Percentiles rank a stretch among this genome's conserved stretches.
phyloP scores from a whole-genome alignment of 257 asterid species.

The Rhazya stricta region DNA sequence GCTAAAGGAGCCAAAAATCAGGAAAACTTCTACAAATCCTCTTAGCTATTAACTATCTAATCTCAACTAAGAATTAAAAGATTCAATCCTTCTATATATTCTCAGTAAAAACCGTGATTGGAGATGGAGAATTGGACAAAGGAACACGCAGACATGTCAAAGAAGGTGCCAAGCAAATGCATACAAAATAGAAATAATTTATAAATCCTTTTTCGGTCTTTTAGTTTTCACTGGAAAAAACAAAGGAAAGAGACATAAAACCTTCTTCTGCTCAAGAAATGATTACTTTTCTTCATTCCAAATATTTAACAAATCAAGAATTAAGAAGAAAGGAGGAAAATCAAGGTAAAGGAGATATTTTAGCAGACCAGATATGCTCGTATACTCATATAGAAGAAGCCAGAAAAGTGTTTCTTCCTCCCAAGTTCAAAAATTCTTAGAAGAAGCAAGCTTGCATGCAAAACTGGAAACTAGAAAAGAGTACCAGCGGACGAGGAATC shows the following conservation, averaged over 20 bases:
- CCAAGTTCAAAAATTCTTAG: background rate
- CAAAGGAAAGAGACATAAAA: background rate
- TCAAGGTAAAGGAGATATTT: background rate
- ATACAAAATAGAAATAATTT: constrained; percentile 11
- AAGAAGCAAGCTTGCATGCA: constrained; percentile 11
- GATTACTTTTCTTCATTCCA: background rate
- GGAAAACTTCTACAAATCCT: background rate
- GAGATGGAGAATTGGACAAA: background rate
- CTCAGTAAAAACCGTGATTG: constrained; percentile 8
- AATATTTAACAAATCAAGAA: background rate
- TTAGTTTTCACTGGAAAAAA: background rate
- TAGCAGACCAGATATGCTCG: background rate
- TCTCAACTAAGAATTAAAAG: constrained; percentile 1
- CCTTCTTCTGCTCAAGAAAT: background rate
- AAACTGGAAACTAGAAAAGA: constrained; percentile 11
- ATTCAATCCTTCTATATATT: background rate
- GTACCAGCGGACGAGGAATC: constrained; percentile 9
- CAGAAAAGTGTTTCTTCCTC: background rate
- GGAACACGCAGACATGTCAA: constrained; percentile 6
- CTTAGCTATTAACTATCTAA: background rate
- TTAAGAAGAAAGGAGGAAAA: background rate
- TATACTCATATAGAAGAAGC: background rate
- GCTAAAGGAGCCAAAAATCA: background rate
- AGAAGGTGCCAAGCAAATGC: constrained; percentile 11
- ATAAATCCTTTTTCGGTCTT: constrained; percentile 1